These are phyloP conservation scores for Beauveria sp. DNA, from an alignment of 2,329 filamentous ascomycete species.

Conservation along the genomic window DNA sequence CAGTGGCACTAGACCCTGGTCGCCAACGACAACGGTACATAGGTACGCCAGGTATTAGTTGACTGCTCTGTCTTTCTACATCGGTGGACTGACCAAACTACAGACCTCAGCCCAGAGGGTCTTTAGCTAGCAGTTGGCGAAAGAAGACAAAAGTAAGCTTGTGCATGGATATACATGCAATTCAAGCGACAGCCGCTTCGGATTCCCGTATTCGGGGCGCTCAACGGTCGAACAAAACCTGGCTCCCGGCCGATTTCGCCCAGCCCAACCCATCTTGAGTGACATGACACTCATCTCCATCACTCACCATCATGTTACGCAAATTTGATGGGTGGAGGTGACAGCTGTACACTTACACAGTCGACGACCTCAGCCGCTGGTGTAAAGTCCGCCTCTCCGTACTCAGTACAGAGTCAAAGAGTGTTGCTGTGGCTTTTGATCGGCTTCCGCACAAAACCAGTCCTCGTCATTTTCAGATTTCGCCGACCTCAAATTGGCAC, in stretches of 20 bases:
- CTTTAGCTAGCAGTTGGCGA: constrained; percentile 36
- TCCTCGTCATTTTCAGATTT: not conserved
- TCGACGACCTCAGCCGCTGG: not conserved
- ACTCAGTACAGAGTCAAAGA: not conserved
- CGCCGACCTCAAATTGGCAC: too few relatives aligned
- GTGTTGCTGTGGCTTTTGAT: not conserved
- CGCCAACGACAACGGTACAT: not conserved
- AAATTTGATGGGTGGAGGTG: not conserved
- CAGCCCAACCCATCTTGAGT: not conserved
- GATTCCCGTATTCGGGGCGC: not conserved
- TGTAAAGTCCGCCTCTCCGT: not conserved
- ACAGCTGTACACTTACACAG: not conserved
- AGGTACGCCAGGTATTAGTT: not conserved
- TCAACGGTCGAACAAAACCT: not conserved
- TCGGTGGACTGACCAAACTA: not conserved
- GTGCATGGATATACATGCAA: not conserved
- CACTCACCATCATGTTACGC: not conserved
- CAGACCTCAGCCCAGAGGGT: constrained; percentile 35
- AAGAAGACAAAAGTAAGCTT: constrained; percentile 21
- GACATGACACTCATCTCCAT: not conserved
- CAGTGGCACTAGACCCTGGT: not conserved
- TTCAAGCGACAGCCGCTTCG: not conserved
- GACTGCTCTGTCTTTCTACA: not conserved
- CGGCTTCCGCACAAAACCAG: not conserved
- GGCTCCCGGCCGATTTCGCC: not conserved